These are phyloP conservation scores for Corylus avellana DNA, from an alignment of 306 rosid species.

Conservation along the genomic window DNA sequence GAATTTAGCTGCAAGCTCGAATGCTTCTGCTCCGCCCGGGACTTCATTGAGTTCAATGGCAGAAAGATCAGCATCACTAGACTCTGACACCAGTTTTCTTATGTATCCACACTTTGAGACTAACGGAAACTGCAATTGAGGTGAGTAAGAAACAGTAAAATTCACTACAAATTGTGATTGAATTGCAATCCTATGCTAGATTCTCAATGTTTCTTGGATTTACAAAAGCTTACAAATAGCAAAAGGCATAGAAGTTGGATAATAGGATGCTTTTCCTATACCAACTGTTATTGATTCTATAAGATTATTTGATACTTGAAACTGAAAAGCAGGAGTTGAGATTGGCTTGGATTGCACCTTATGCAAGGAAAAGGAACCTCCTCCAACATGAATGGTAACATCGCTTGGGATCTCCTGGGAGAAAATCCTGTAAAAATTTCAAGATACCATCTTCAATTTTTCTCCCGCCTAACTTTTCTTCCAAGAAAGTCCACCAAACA, in stretches of 20 bases:
- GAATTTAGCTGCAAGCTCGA: constrained; percentile 91
- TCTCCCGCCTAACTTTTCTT: background rate
- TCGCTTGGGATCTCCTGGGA: constrained; percentile 98
- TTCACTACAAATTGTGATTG: constrained; percentile 11
- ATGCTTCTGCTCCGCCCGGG: constrained; percentile 94
- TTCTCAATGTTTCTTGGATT: constrained; percentile 15
- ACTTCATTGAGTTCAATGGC: constrained; percentile 55
- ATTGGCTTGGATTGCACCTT: constrained; percentile 58
- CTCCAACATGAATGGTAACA: constrained; percentile 73
- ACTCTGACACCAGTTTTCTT: constrained; percentile 76
- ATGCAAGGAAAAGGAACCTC: constrained; percentile 73
- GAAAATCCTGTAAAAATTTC: constrained; percentile 72
- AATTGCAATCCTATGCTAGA: constrained; percentile 6
- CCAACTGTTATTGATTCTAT: background rate
- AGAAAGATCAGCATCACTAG: constrained; percentile 59
- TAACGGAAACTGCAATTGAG: constrained; percentile 74
- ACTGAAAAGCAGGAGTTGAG: constrained; percentile 10
- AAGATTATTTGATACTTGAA: constrained; percentile 13
- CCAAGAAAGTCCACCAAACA: constrained; percentile 13
- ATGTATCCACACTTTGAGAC: constrained; percentile 84
- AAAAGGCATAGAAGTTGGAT: background rate
- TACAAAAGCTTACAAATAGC: background rate
- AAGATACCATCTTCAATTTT: constrained; percentile 19
- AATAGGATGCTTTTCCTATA: background rate
- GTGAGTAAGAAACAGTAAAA: constrained; percentile 5